Conservation (phyloP, 2,329 filamentous ascomycete species). For the Shiraia sp. region DNA sequence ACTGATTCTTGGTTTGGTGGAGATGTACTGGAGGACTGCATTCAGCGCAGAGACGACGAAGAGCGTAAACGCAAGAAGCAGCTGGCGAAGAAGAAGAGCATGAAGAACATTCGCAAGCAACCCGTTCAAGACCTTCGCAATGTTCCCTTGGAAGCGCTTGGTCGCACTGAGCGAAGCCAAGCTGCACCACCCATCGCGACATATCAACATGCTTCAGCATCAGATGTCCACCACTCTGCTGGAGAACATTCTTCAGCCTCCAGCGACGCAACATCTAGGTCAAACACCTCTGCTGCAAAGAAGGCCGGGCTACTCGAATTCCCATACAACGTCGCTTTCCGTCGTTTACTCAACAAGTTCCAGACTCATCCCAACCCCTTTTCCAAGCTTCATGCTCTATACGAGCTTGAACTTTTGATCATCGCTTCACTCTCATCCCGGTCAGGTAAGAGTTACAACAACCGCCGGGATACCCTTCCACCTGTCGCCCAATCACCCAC, state of each 20-base stretch:
- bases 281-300: slow-evolving; percentile 47
- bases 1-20: slow-evolving; percentile 84
- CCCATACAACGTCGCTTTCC: slow-evolving; percentile 79
- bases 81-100: slow-evolving; percentile 55
- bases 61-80: slow-evolving; percentile 45
- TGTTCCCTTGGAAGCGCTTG: slow-evolving; percentile 48
- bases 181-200: slow-evolving; percentile 49
- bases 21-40: slow-evolving; percentile 56
- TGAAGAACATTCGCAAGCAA: slow-evolving; percentile 60
- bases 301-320: slow-evolving; percentile 62
- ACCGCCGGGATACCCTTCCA: slow-evolving; percentile 45
- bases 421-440: slow-evolving; percentile 70
- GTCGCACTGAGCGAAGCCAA: slow-evolving; percentile 46
- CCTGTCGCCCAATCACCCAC: slow-evolving; percentile 51
- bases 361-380: slow-evolving; percentile 87
- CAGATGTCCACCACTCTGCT: slow-evolving; percentile 47
- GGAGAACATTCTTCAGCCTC: slow-evolving; percentile 51
- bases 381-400: slow-evolving; percentile 79
- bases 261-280: slow-evolving; percentile 50
- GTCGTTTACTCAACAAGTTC: slow-evolving; percentile 80
- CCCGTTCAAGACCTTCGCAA: slow-evolving; percentile 40
- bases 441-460: slow-evolving; percentile 51
- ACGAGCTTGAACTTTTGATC: slow-evolving; percentile 82
- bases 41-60: slow-evolving; percentile 47
- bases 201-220: slow-evolving; percentile 46